Evolutionary conservation across 2,329 filamentous ascomycete genomes (phyloP).

Genomic region (Colletotrichum lentis): DNA sequence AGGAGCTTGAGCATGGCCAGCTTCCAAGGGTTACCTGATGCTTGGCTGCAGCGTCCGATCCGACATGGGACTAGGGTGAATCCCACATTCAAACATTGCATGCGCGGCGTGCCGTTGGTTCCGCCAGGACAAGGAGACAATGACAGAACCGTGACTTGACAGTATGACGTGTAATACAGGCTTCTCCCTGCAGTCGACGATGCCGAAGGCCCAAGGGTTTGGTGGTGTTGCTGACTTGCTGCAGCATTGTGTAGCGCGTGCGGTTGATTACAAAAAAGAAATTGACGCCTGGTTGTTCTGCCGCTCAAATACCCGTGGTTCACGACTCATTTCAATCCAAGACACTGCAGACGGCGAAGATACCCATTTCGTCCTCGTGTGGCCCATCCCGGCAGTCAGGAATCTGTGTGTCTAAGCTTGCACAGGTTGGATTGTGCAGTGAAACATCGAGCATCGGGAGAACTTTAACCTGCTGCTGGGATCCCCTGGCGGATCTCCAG

Average conservation of each 20-base stretch:
- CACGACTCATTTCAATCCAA: slow-evolving; percentile 20
- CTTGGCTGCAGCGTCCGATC: slow-evolving; percentile 28
- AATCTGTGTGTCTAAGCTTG: neutral
- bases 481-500: slow-evolving; percentile 26
- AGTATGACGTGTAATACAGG: slow-evolving; percentile 19
- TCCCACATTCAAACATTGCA: slow-evolving; percentile 2
- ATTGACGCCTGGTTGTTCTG: neutral
- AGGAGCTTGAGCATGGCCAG: slow-evolving; percentile 2
- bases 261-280: neutral
- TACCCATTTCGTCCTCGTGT: slow-evolving; percentile 16
- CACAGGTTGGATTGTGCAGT: slow-evolving; percentile 1
- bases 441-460: slow-evolving; percentile 2
- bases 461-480: slow-evolving; percentile 17
- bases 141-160: slow-evolving; percentile 24
- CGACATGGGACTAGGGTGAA: slow-evolving; percentile 6
- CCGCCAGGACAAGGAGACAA: slow-evolving; percentile 3
- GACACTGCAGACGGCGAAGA: slow-evolving; percentile 14
- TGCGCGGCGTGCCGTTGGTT: slow-evolving; percentile 3
- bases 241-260: neutral
- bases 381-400: neutral
- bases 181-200: slow-evolving; percentile 12
- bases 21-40: slow-evolving; percentile 7
- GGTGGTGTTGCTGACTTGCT: neutral
- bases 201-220: neutral
- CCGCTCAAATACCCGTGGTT: neutral